These are phyloP conservation scores for Ilex asprella DNA, from an alignment of 257 asterid genomes.

Conservation along the genomic window DNA sequence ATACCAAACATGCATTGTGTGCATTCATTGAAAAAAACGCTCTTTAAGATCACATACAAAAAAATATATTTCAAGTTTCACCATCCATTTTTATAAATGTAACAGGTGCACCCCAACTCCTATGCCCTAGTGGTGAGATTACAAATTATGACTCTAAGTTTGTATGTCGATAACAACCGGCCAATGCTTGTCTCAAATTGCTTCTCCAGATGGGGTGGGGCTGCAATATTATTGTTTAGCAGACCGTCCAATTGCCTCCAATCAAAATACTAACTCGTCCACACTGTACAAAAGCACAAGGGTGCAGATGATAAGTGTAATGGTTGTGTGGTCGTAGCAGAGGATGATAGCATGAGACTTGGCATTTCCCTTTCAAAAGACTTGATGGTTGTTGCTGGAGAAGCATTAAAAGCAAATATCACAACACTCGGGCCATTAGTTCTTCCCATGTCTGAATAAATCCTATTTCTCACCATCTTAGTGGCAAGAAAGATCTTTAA, in stretches of 20 bases:
- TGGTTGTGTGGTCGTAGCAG: constrained; percentile 49
- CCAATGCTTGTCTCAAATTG: constrained; percentile 65
- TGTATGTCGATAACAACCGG: constrained; percentile 68
- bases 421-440: constrained; percentile 51
- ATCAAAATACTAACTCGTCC: constrained; percentile 55
- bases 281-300: constrained; percentile 56
- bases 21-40: too few species aligned
- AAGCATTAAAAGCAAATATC: constrained; percentile 41
- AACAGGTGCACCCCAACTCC: constrained; percentile 62
- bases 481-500: constrained; percentile 41
- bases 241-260: constrained; percentile 28
- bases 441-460: constrained; percentile 59
- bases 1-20: too few species aligned
- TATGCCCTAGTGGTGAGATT: constrained; percentile 66
- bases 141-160: constrained; percentile 56
- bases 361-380: constrained; percentile 44
- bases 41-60: too few species aligned
- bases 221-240: constrained; percentile 65
- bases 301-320: constrained; percentile 60
- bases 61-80: too few species aligned
- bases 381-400: constrained; percentile 48
- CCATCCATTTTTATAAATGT: too few species aligned
- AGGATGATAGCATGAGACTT: constrained; percentile 27
- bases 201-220: constrained; percentile 69
- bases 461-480: constrained; percentile 35